Percentiles rank a stretch among this genome's conserved stretches.
These are phyloP conservation scores for Trichoderma gracile DNA, from an alignment of 2,329 filamentous ascomycete genomes.

Conservation along the genomic window DNA sequence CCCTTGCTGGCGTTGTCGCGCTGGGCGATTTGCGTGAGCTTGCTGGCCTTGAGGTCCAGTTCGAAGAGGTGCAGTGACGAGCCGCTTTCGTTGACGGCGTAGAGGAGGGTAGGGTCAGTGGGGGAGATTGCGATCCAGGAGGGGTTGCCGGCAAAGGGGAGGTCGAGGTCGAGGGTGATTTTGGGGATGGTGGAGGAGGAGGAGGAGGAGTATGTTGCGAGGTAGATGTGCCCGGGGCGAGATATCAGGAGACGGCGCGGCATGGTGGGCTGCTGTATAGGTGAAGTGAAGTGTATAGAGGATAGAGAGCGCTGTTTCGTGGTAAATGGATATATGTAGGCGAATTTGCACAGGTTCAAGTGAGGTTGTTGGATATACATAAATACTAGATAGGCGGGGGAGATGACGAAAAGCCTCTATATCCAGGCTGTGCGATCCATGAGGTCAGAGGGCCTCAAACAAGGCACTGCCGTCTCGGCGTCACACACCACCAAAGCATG, in stretches of 20 bases:
- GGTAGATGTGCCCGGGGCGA: constrained; percentile 43
- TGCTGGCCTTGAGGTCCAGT: constrained; percentile 38
- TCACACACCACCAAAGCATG: no score
- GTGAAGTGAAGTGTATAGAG: no score
- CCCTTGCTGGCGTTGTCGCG: constrained; percentile 43
- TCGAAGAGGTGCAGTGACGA: constrained; percentile 42
- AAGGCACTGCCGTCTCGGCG: no score
- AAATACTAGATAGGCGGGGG: no score
- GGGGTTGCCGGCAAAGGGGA: constrained; percentile 41
- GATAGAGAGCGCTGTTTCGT: not conserved
- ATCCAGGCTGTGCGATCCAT: no score
- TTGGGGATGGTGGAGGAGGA: constrained; percentile 43
- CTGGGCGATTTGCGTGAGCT: constrained; percentile 31
- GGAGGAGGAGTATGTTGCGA: constrained; percentile 45
- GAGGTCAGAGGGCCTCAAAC: no score
- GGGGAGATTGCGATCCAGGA: constrained; percentile 50
- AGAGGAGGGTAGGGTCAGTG: constrained; percentile 40
- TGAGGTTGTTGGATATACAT: no score
- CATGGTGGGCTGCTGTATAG: not conserved
- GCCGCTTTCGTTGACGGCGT: constrained; percentile 51
- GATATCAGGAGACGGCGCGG: constrained; percentile 42
- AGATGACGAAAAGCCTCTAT: no score
- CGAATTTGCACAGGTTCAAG: no score
- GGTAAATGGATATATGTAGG: not conserved
- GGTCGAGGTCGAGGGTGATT: constrained; percentile 35